Evolutionary conservation across 2,329 filamentous ascomycete species (phyloP), one percentile per base, ranked within the genome.

Genomic region (Epichloe gansuensis): DNA sequence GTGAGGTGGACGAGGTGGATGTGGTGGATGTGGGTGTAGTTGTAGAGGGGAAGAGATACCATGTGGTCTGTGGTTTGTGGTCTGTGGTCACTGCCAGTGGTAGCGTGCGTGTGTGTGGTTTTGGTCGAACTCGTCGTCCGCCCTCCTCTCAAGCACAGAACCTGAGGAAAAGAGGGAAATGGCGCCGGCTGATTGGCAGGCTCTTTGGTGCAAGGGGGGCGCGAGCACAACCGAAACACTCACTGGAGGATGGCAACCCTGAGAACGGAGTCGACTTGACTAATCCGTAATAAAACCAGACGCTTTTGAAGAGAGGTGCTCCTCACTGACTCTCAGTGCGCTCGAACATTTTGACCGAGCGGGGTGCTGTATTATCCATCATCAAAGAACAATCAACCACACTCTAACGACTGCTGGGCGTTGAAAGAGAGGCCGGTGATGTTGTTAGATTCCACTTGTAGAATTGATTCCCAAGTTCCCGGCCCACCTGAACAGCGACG

Each of bases 21-120:
- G 17, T 21, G 17, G 17, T 21, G 17, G 17, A 21, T 21, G 17
- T 21, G 44, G 47, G 50, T 53, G 51, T 48, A 21, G 48, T 47
- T 53, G 53, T 51, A 49, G 46, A 49, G 49, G 51, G 49, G 49
- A 35, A 50, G 47, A 51, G 44, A 41, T 48, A 38, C 53, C 34
- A 5, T 44, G 50, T 44, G 44, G 45, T 44, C 5, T 7, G 35
- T 46, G 25, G 42, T 44, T 49, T 47, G 49, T 48, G 39, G 43
- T 43, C 25, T 31, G 42, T 36, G 50, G 50, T 47, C 38, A 47
- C 13, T 34, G 21, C 27, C 17, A 40, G 21, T 49, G 47, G 35
- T 40, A 21, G 17, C 17, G 43, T n/a, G 12, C 36, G 36, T 13
- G 36, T n/a, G 36, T 38, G 36, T 40, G 34, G 47, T 36, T 40